Conservation (phyloP, 306 rosid genomes). For the Castanea crenata region DNA sequence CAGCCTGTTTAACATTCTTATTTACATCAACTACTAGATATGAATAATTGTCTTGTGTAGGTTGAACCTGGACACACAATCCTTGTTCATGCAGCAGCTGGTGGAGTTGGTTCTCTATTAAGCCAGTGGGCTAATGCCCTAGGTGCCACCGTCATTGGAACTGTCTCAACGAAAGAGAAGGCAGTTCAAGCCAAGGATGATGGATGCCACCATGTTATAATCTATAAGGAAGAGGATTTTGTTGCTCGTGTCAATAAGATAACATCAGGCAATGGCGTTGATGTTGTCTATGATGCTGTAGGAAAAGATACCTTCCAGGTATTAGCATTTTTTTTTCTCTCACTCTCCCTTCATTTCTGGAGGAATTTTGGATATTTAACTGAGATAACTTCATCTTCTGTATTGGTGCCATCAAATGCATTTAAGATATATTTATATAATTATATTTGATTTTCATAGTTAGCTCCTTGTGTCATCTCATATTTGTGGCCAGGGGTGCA, state of each 20-base stretch:
- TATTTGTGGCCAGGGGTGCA: slow-evolving; percentile 8
- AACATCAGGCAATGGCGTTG: slow-evolving; percentile 78
- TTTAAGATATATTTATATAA: not conserved
- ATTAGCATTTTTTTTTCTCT: slow-evolving; percentile 4
- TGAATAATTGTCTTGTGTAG: slow-evolving; percentile 24
- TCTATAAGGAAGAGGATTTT: slow-evolving; percentile 72
- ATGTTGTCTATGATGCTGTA: slow-evolving; percentile 91
- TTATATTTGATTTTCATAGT: not conserved
- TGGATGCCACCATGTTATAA: slow-evolving; percentile 83
- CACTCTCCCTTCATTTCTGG: not conserved
- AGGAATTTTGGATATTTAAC: not conserved
- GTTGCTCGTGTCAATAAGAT: slow-evolving; percentile 74
- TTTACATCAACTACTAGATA: not conserved
- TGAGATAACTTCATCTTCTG: not conserved
- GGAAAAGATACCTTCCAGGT: slow-evolving; percentile 94
- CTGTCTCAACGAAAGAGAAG: slow-evolving; percentile 80
- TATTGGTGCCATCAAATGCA: not conserved
- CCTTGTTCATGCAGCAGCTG: slow-evolving; percentile 94
- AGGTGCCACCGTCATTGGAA: slow-evolving; percentile 91
- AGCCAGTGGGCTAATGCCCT: slow-evolving; percentile 92
- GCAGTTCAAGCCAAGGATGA: slow-evolving; percentile 91
- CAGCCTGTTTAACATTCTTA: not conserved
- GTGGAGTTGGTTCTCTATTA: slow-evolving; percentile 89
- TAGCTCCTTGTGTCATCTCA: not conserved
- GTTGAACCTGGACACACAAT: slow-evolving; percentile 77